Percentiles rank a stretch among this genome's conserved stretches.
Conservation (phyloP, 2,329 filamentous ascomycete genomes). For the Nemania abortiva region DNA sequence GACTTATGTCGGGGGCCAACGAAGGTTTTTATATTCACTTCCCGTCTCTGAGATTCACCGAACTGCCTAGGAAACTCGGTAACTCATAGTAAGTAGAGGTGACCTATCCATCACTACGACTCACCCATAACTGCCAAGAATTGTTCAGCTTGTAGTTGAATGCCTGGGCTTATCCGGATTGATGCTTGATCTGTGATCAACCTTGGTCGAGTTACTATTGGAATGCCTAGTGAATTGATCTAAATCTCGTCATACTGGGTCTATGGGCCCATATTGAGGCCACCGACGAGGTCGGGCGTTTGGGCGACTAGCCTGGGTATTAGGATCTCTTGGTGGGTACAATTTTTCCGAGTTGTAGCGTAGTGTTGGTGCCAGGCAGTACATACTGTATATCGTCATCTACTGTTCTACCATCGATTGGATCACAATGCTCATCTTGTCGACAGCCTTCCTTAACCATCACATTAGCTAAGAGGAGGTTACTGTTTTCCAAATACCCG, state of each 20-base stretch:
- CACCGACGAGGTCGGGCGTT: background rate
- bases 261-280: background rate
- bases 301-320: conserved; percentile 8
- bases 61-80: background rate
- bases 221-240: conserved; percentile 12
- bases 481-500: background rate
- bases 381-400: background rate
- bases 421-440: background rate
- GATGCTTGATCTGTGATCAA: background rate
- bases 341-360: background rate
- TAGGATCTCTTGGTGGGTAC: background rate
- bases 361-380: background rate
- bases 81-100: background rate
- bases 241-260: background rate
- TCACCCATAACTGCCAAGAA: conserved; percentile 1
- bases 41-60: background rate
- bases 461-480: no score
- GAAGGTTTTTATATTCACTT: conserved; percentile 32
- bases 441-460: background rate
- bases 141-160: conserved; percentile 21
- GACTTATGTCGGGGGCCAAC: background rate
- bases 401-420: background rate
- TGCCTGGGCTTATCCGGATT: background rate
- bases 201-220: background rate
- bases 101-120: background rate